phyloP scores from a whole-genome alignment of 2,329 filamentous ascomycete genomes.

The Venturia aucupariae region DNA sequence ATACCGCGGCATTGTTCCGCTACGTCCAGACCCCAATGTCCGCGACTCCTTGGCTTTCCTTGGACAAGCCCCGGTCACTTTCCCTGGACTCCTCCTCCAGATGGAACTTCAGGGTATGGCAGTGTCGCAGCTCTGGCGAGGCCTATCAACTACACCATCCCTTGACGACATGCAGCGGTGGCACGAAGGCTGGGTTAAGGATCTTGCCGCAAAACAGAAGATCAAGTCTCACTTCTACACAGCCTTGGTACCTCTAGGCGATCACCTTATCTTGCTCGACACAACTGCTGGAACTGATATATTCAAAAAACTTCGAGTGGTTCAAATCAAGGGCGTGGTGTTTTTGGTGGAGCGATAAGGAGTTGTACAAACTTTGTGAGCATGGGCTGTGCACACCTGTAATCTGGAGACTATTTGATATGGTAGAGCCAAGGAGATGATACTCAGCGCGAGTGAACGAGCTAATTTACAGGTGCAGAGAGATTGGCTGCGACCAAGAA shows the following conservation, averaged over 20 bases:
- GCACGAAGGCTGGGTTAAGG: slow-evolving; percentile 14
- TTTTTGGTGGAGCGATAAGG: slow-evolving; percentile 27
- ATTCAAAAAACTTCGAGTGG: slow-evolving; percentile 25
- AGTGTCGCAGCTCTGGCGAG: slow-evolving; percentile 27
- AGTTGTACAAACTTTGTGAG: slow-evolving; percentile 25
- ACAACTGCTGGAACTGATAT: slow-evolving; percentile 26
- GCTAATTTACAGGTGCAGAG: neutral
- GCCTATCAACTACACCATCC: slow-evolving; percentile 19
- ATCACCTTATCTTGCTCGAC: slow-evolving; percentile 25
- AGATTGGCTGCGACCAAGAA: slow-evolving; percentile 5
- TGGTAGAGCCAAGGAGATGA: slow-evolving; percentile 21
- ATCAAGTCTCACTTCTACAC: slow-evolving; percentile 19
- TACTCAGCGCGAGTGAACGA: slow-evolving; percentile 16
- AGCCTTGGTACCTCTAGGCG: slow-evolving; percentile 19
- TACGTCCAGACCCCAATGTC: slow-evolving; percentile 19
- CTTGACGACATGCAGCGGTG: slow-evolving; percentile 24
- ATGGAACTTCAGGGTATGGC: slow-evolving; percentile 24
- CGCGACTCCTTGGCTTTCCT: slow-evolving; percentile 25
- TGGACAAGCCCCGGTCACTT: slow-evolving; percentile 19
- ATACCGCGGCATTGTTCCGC: slow-evolving; percentile 27
- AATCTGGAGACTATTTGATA: slow-evolving; percentile 29
- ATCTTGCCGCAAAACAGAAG: slow-evolving; percentile 16
- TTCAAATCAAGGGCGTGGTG: slow-evolving; percentile 24
- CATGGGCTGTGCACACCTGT: slow-evolving; percentile 27
- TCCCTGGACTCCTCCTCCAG: slow-evolving; percentile 23